phyloP scores from a whole-genome alignment of 1,139 yeast genomes.

The Candida gigantensis region DNA sequence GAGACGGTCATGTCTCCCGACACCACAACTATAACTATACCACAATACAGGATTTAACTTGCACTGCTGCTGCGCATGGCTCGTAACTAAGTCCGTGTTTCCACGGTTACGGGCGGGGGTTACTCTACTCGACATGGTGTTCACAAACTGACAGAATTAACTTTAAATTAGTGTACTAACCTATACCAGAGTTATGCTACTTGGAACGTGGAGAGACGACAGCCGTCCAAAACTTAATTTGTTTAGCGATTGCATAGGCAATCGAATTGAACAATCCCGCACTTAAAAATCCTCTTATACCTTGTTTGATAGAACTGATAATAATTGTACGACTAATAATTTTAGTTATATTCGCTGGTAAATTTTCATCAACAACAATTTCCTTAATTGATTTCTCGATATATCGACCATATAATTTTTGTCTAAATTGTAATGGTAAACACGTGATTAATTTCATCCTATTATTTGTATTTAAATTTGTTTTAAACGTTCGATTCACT shows the following conservation, averaged over 20 bases:
- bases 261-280: slow-evolving; percentile 79
- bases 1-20: too few relatives aligned
- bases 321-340: slow-evolving; percentile 63
- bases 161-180: too few relatives aligned
- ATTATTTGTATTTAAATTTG: slow-evolving; percentile 18
- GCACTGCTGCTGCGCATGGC: too few relatives aligned
- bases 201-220: too few relatives aligned
- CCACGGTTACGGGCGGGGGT: too few relatives aligned
- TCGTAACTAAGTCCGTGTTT: too few relatives aligned
- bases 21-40: too few relatives aligned
- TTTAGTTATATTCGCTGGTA: slow-evolving; percentile 40
- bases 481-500: slow-evolving; percentile 20
- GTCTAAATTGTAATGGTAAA: slow-evolving; percentile 56
- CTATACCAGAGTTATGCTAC: too few relatives aligned
- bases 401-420: slow-evolving; percentile 44
- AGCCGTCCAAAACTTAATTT: slow-evolving; percentile 23
- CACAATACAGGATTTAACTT: too few relatives aligned
- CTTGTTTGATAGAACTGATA: slow-evolving; percentile 71
- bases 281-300: slow-evolving; percentile 78
- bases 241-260: slow-evolving; percentile 79
- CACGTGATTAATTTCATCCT: slow-evolving; percentile 36
- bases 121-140: too few relatives aligned
- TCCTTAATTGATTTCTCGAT: slow-evolving; percentile 30
- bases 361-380: slow-evolving; percentile 21
- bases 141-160: too few relatives aligned